Base-by-base conservation (phyloP, 2,329 filamentous ascomycete genomes). In the Cladosporium sp. region DNA sequence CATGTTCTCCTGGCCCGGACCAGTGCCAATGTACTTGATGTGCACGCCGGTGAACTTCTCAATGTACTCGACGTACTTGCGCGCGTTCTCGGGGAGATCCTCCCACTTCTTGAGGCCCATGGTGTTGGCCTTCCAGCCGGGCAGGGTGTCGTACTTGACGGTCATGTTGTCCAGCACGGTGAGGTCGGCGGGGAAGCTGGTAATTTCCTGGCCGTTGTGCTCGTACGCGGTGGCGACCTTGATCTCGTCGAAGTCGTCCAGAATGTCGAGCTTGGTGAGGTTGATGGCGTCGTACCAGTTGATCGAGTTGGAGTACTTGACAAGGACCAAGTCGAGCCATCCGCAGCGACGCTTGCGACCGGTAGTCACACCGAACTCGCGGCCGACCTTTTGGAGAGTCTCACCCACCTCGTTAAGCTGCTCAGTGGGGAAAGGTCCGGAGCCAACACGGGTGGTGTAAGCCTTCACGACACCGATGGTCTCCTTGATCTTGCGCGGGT, bases 211-310 rank as follows among this genome's bases (percentile, higher is more conserved):
- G 52, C 85, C 86, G 60, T 85, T 83, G 74, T 86, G 71, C 14
- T 81, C 81, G 80, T 96, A 96, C 2, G 86, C 88, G 15, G 90
- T 86, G 21, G 90, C 90, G 60, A 92, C 83, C 77, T 93, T 91
- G 79, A 96, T 85, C 73, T 87, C 88, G 11, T 86, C 83, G 76
- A 96, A 92, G 36, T 86, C 86, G 75, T 93, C 90, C 18, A 93
- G 83, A 44, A 92, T 84, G 71, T 92, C 89, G 26, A 91, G 84
- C 78, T 89, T 89, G 66, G 87, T 89, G 65, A 89, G 79, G 79
- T 89, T 89, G 72, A 88, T 79, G 54, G 81, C 78, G 0, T 87
- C 87, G 79, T 91, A 91, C 80, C 89, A 84, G 80, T 91, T 91
- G 76, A 90, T 82, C 57, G 83, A 80, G 67, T 82, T 78, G 11